Evolutionary conservation across 179 eudicot genomes (phyloP).

Genomic region (Spergularia azorica): DNA sequence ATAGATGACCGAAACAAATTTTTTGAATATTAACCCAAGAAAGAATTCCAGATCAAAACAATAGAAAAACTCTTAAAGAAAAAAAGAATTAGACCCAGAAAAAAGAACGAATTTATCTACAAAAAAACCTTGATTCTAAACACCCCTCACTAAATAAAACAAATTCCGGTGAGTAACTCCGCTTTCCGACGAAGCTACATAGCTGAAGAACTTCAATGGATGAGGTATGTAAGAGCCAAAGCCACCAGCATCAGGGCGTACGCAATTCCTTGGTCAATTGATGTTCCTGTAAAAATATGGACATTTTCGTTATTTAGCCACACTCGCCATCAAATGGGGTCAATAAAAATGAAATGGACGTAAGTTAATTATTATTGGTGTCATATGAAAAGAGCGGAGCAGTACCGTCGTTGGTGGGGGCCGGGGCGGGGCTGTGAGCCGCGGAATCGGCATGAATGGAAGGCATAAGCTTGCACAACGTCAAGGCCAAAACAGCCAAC

Average conservation of each 20-base stretch:
- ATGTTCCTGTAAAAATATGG: slow-evolving; percentile 32
- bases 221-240: slow-evolving; percentile 47
- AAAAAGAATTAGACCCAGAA: not conserved
- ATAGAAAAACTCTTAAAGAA: not conserved
- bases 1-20: not conserved
- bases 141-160: not conserved
- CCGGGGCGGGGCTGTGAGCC: slow-evolving; percentile 54
- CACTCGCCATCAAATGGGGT: too few relatives aligned
- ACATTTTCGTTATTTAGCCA: not conserved
- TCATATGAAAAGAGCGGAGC: slow-evolving; percentile 4
- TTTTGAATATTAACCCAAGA: not conserved
- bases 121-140: slow-evolving; percentile 4
- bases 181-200: not conserved
- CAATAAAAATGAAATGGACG: too few relatives aligned
- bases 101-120: not conserved
- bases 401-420: slow-evolving; percentile 68
- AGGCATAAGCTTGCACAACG: slow-evolving; percentile 20
- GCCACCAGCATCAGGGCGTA: slow-evolving; percentile 41
- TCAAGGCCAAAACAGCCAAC: slow-evolving; percentile 11
- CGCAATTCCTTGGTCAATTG: slow-evolving; percentile 44
- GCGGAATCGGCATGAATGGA: slow-evolving; percentile 7
- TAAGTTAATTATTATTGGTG: too few relatives aligned
- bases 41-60: not conserved
- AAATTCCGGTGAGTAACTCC: not conserved
- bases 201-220: slow-evolving; percentile 29